phyloP scores from a whole-genome alignment of 1,284 basidiomycete genomes.

The Meira miltonrushii region DNA sequence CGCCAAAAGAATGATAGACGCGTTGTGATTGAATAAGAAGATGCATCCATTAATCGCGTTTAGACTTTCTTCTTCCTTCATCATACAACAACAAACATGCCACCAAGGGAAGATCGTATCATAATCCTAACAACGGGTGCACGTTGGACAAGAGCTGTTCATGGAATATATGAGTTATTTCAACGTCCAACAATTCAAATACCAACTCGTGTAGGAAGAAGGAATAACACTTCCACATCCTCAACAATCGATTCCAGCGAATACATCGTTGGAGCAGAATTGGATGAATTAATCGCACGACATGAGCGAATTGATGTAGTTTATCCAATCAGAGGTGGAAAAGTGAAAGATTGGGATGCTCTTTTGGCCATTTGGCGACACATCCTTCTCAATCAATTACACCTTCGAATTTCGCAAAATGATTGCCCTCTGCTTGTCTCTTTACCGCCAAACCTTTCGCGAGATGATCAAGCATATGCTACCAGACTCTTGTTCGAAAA shows the following conservation, averaged over 20 bases:
- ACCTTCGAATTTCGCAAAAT: conserved; percentile 75
- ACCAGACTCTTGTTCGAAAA: conserved; percentile 88
- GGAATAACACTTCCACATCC: background rate
- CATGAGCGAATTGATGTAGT: conserved; percentile 69
- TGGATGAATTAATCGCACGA: conserved; percentile 70
- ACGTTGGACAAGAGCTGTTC: conserved; percentile 66
- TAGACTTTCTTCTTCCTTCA: too few species aligned
- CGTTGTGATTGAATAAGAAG: too few species aligned
- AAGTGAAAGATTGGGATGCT: conserved; percentile 77
- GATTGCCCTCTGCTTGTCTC: conserved; percentile 78
- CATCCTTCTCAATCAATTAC: conserved; percentile 70
- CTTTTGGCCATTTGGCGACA: conserved; percentile 88
- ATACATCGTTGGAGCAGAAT: conserved; percentile 75
- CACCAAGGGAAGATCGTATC: conserved; percentile 69
- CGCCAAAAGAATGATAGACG: too few species aligned
- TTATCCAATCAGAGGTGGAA: conserved; percentile 77
- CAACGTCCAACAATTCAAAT: conserved; percentile 64
- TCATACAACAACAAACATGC: background rate
- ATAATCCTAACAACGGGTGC: conserved; percentile 75
- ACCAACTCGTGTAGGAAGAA: conserved; percentile 9
- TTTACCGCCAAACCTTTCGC: conserved; percentile 65
- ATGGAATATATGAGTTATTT: conserved; percentile 75
- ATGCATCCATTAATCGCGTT: too few species aligned
- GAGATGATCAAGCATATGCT: conserved; percentile 67
- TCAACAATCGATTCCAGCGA: conserved; percentile 62